These are phyloP conservation scores for Sporobolomyces phaffii DNA, from an alignment of 768 basidiomycete genomes.

Conservation along the genomic window DNA sequence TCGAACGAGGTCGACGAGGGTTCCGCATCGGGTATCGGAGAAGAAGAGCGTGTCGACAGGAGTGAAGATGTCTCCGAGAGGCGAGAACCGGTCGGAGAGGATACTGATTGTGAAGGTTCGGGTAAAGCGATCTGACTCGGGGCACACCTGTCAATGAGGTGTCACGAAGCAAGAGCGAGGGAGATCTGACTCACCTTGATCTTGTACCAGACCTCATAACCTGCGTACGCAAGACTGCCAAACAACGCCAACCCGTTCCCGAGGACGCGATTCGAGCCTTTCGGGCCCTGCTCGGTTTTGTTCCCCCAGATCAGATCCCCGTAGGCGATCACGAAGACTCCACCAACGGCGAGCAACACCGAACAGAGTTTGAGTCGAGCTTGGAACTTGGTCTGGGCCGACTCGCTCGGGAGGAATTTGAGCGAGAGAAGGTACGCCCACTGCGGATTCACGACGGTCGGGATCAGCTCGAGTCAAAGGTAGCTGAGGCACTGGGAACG, in stretches of 20 bases:
- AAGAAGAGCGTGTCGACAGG: constrained; percentile 9
- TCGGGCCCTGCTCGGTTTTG: constrained; percentile 32
- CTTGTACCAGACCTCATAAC: constrained; percentile 43
- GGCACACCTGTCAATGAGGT: neutral
- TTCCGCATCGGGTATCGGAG: neutral
- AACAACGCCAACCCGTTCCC: constrained; percentile 37
- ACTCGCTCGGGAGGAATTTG: constrained; percentile 49
- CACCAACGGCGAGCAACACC: constrained; percentile 71
- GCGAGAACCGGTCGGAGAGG: neutral
- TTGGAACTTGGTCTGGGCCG: constrained; percentile 47
- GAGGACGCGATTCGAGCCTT: constrained; percentile 18
- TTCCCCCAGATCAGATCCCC: constrained; percentile 47
- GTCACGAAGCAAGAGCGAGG: neutral
- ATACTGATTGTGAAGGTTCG: neutral
- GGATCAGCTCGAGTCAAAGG: constrained; percentile 62
- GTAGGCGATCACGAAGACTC: constrained; percentile 75
- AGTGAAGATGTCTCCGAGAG: constrained; percentile 15
- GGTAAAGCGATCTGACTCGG: constrained; percentile 27
- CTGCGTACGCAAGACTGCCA: constrained; percentile 29
- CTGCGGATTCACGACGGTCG: constrained; percentile 79
- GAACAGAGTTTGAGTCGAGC: constrained; percentile 61
- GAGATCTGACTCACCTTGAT: neutral
- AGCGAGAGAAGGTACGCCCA: constrained; percentile 85
- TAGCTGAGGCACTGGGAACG: constrained; percentile 15
- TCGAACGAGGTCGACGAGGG: neutral